phyloP scores from a whole-genome alignment of 371 early-diverging fungal species.

The Phascolomyces articulosus region DNA sequence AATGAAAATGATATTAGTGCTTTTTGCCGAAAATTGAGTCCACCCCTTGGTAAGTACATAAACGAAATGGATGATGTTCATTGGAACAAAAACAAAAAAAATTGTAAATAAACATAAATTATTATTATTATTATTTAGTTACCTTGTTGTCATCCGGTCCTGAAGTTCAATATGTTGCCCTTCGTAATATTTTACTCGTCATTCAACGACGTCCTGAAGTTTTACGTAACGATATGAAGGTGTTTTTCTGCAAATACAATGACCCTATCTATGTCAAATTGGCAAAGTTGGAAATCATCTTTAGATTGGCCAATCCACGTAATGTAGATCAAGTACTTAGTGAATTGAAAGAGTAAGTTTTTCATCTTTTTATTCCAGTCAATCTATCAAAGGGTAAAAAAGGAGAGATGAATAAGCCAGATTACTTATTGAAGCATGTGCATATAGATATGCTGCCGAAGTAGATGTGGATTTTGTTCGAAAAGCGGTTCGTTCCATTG shows the following conservation, averaged over 20 bases:
- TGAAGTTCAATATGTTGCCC: slow-evolving; percentile 96
- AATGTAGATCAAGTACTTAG: slow-evolving; percentile 92
- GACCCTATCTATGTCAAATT: slow-evolving; percentile 98
- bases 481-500: slow-evolving; percentile 90
- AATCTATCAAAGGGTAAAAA: background rate
- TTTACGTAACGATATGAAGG: slow-evolving; percentile 87
- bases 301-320: slow-evolving; percentile 79
- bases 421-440: no score
- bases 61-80: no score
- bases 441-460: slow-evolving; percentile 91
- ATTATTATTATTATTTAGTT: slow-evolving; percentile 58
- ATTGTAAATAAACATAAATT: no score
- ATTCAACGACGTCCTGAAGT: slow-evolving; percentile 92
- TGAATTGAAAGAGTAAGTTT: slow-evolving; percentile 87
- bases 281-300: slow-evolving; percentile 95
- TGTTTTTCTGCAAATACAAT: slow-evolving; percentile 98
- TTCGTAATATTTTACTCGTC: slow-evolving; percentile 95
- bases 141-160: slow-evolving; percentile 87
- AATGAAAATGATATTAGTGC: slow-evolving; percentile 71
- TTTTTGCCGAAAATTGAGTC: slow-evolving; percentile 46
- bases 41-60: slow-evolving; percentile 27
- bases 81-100: no score
- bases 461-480: slow-evolving; percentile 97
- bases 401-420: no score
- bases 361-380: no score